A percentile compares a stretch with the other conserved stretches of the same genome.
Conservation (phyloP, 2,329 filamentous ascomycete species). For the Trichoderma oligosporum region DNA sequence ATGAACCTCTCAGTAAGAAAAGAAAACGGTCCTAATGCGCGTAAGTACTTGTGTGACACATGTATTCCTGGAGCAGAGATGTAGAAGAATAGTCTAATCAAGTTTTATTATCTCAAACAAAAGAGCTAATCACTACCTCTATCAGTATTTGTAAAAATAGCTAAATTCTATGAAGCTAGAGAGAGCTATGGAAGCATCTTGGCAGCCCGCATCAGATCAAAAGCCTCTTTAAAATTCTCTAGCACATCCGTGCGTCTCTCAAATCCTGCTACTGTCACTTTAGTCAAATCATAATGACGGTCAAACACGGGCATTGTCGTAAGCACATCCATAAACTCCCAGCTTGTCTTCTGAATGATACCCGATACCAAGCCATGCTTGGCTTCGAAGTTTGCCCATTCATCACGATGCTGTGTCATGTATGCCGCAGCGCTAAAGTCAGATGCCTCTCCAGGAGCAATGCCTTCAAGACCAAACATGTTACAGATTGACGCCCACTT, state of each 20-base stretch:
- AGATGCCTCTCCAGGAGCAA: background rate
- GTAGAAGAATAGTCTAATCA: too few relatives aligned
- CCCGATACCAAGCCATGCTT: background rate
- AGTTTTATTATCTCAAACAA: too few relatives aligned
- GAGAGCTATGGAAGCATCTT: background rate
- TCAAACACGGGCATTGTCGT: slow-evolving; percentile 6
- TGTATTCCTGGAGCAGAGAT: background rate
- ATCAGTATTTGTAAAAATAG: background rate
- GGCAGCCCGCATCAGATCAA: slow-evolving; percentile 7
- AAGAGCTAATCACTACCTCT: too few relatives aligned
- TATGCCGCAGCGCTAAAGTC: background rate
- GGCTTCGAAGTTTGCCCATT: background rate
- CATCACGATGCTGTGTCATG: slow-evolving; percentile 6
- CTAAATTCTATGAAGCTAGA: background rate
- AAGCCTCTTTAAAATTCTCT: slow-evolving; percentile 7
- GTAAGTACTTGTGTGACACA: too few relatives aligned
- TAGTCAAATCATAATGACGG: slow-evolving; percentile 11
- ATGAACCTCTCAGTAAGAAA: too few relatives aligned
- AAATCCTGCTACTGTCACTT: slow-evolving; percentile 2
- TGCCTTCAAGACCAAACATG: slow-evolving; percentile 8
- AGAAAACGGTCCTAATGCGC: too few relatives aligned
- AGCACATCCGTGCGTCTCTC: background rate
- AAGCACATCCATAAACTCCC: slow-evolving; percentile 18
- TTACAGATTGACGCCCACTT: slow-evolving; percentile 8
- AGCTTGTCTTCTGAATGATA: slow-evolving; percentile 1